These are phyloP conservation scores for Amaranthus cruentus DNA, from an alignment of 148 eudicot species.

Conservation along the genomic window DNA sequence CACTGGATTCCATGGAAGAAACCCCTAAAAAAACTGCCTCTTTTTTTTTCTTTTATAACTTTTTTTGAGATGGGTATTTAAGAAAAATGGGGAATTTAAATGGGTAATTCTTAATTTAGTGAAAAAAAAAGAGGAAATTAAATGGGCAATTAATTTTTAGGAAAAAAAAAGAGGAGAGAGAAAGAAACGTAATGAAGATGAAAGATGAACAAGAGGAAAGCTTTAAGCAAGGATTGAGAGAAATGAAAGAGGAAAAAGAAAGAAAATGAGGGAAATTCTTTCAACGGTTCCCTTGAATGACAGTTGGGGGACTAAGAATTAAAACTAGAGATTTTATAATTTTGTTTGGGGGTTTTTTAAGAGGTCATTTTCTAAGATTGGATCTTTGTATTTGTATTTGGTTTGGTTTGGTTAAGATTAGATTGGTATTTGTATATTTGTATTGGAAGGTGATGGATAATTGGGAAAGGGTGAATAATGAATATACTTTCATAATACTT, in stretches of 20 bases:
- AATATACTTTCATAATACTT: neutral
- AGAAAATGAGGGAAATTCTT: conserved; percentile 3
- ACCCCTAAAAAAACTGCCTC: no score
- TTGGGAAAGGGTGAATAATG: neutral
- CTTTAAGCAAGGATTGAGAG: conserved; percentile 26
- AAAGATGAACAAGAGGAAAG: conserved; percentile 1
- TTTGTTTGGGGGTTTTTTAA: neutral
- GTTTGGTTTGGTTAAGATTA: conserved; percentile 5
- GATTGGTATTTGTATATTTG: neutral
- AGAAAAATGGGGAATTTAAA: neutral
- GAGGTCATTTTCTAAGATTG: conserved; percentile 2
- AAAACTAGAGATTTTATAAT: neutral
- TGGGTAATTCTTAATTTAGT: neutral
- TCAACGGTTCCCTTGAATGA: conserved; percentile 28
- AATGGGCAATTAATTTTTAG: neutral
- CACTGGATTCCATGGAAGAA: conserved; percentile 13
- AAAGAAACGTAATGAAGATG: conserved; percentile 23
- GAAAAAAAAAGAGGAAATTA: neutral
- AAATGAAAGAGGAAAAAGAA: neutral
- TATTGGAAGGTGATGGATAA: neutral
- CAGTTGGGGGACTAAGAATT: conserved; percentile 22
- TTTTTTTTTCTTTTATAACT: no score
- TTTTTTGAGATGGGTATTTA: neutral
- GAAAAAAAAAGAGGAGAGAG: conserved; percentile 11
- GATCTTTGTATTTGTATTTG: neutral